A percentile compares a stretch with the other conserved stretches of the same genome.
Evolutionary conservation across 495 filamentous ascomycete species (phyloP).

Genomic region (Annulohypoxylon bovei): DNA sequence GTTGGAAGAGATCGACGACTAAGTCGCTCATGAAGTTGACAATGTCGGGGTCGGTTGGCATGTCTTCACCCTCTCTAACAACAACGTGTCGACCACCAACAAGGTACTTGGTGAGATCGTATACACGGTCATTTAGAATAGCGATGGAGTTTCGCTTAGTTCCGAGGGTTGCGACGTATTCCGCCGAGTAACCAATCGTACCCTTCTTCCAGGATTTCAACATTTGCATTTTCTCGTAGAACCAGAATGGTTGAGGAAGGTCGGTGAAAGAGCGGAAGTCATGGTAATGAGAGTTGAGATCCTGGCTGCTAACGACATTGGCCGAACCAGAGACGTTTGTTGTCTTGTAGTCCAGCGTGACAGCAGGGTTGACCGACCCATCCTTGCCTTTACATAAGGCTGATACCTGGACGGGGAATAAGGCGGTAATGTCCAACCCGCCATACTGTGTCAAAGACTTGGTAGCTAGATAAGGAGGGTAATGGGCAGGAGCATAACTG

Average conservation of each 20-base stretch:
- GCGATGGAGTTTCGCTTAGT: conserved; percentile 73
- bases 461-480: conserved; percentile 73
- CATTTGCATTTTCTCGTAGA: conserved; percentile 80
- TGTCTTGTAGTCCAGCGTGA: conserved; percentile 81
- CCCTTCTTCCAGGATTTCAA: conserved; percentile 87
- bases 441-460: conserved; percentile 79
- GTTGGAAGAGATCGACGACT: conserved; percentile 80
- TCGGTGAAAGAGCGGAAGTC: conserved; percentile 90
- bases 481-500: conserved; percentile 78
- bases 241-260: conserved; percentile 89
- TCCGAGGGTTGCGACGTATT: conserved; percentile 79
- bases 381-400: conserved; percentile 83
- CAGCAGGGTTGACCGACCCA: conserved; percentile 68
- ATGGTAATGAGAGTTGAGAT: conserved; percentile 83
- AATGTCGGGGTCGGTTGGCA: conserved; percentile 61
- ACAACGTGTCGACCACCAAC: conserved; percentile 75
- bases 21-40: conserved; percentile 83
- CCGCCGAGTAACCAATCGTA: conserved; percentile 81
- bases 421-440: conserved; percentile 81
- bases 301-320: conserved; percentile 69
- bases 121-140: conserved; percentile 82
- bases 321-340: conserved; percentile 77
- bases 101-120: conserved; percentile 90
- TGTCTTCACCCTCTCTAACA: conserved; percentile 60
- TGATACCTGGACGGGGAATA: conserved; percentile 96